Base-by-base conservation (phyloP, 345 rosid species). In the Barbarea vulgaris region DNA sequence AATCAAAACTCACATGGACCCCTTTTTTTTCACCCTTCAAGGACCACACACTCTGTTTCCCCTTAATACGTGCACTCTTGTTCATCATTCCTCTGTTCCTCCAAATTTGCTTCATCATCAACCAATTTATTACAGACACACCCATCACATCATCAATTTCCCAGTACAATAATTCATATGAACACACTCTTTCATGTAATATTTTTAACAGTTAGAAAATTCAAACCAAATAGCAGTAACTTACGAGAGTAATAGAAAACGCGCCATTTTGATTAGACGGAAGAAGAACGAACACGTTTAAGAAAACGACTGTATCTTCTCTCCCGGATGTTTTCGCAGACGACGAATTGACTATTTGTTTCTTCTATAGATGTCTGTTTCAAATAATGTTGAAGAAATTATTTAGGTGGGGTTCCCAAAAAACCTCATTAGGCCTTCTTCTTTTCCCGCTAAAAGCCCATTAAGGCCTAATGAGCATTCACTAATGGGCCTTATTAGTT, bases 1-100 rank as follows among this genome's bases (percentile, higher is more conserved):
- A 46, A 64, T 63, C 52, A 78, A 78, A 65, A 67, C 73, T 66
- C 73, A 60, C 70, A 78, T 72, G 81, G 81, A 52, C 81, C 77
- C 77, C 57, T 58, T 18, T 63, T 62, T 25, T n/a, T 37, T 10
- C 6, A 10, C 42, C 28, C 11, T 2, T 6, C 50, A 63, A 46
- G 77, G 74, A 67, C 77, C 77, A 72, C 81, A 67, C 9, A 61
- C 64, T 61, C 39, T 69, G 24, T 61, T 69, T 51, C 27, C 22
- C 54, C 42, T 37, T 11, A 21, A 14, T 63, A 77, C 72, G 70
- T 70, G 71, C 76, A 77, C 60, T 18, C 15, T 34, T 64, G 39
- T 71, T 70, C 36, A 56, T 70, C 67, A 62, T 62, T 70, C 65
- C 80, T 17, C 51, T 76, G 39, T n/a, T 24, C 19, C 10, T 39